These are phyloP conservation scores for Candida tunisiensis DNA, from an alignment of 1,139 yeast genomes.

Conservation along the genomic window DNA sequence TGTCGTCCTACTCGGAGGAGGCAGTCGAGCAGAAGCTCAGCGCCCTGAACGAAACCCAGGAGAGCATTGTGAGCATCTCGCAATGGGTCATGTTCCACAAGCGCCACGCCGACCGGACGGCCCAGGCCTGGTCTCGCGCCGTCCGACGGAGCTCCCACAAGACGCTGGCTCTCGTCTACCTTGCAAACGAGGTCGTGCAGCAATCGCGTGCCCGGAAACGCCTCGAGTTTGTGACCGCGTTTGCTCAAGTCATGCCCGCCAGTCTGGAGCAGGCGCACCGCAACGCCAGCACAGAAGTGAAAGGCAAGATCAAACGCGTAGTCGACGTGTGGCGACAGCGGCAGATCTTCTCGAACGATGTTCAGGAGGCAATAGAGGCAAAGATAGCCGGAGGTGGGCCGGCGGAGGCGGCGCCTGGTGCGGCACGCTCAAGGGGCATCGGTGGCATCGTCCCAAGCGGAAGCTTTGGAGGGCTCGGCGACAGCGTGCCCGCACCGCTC, in stretches of 20 bases:
- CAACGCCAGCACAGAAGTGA: slow-evolving; percentile 19
- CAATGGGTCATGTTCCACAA: slow-evolving; percentile 76
- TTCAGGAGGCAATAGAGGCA: slow-evolving; percentile 27
- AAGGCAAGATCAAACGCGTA: slow-evolving; percentile 45
- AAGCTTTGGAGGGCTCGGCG: too few species aligned
- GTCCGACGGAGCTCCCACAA: slow-evolving; percentile 20
- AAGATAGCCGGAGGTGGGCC: slow-evolving; percentile 1
- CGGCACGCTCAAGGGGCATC: slow-evolving; percentile 2
- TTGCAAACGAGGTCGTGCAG: slow-evolving; percentile 76
- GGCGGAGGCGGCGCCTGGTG: slow-evolving; percentile 2
- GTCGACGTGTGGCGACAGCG: slow-evolving; percentile 67
- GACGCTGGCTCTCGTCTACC: slow-evolving; percentile 43
- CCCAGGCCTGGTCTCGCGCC: slow-evolving; percentile 41
- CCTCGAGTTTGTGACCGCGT: slow-evolving; percentile 41
- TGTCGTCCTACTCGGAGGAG: slow-evolving; percentile 40
- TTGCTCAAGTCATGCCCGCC: slow-evolving; percentile 27
- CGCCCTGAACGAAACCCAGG: slow-evolving; percentile 59
- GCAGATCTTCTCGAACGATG: slow-evolving; percentile 30
- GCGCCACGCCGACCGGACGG: slow-evolving; percentile 42
- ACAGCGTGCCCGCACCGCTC: background rate
- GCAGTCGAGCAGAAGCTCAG: slow-evolving; percentile 34
- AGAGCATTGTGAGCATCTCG: slow-evolving; percentile 64
- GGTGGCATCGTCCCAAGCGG: slow-evolving; percentile 1
- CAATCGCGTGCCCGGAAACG: slow-evolving; percentile 54
- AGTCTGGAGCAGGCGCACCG: slow-evolving; percentile 18